These are phyloP conservation scores for Globisporangium nagaii DNA, from an alignment of 352 stramenopile species.

Conservation along the genomic window DNA sequence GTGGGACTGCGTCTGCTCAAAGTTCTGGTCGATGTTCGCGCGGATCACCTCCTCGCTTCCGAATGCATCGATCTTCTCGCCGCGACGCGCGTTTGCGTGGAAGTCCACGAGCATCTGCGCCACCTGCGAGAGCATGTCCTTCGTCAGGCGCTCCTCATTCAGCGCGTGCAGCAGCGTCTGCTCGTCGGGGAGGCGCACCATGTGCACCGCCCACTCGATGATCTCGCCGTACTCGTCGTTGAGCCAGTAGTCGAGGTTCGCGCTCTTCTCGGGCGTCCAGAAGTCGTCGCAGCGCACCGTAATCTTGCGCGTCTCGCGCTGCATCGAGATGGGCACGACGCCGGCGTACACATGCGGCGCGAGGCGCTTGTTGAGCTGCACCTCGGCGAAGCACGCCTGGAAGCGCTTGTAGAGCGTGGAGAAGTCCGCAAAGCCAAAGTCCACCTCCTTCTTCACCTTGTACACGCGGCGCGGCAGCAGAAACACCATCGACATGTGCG, in stretches of 20 bases:
- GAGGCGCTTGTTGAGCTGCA: constrained; percentile 67
- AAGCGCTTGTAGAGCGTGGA: constrained; percentile 70
- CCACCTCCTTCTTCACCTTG: constrained; percentile 73
- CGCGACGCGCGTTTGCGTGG: constrained; percentile 44
- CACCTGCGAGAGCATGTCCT: constrained; percentile 32
- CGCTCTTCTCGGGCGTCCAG: constrained; percentile 62
- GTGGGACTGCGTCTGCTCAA: constrained; percentile 48
- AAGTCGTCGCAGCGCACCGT: constrained; percentile 57
- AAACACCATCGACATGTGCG: constrained; percentile 76
- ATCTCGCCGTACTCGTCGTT: constrained; percentile 68
- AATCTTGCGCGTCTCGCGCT: constrained; percentile 39
- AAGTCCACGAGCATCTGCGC: constrained; percentile 47
- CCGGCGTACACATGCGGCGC: constrained; percentile 60
- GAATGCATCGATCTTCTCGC: constrained; percentile 53
- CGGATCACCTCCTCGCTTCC: constrained; percentile 43
- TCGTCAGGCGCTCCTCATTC: constrained; percentile 23
- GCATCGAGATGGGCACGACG: constrained; percentile 64
- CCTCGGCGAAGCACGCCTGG: constrained; percentile 61
- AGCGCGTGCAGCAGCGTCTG: constrained; percentile 40
- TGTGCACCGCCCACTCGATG: constrained; percentile 72
- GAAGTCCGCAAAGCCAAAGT: constrained; percentile 73
- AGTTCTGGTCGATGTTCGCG: constrained; percentile 71
- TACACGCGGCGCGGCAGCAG: constrained; percentile 52
- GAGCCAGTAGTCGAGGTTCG: constrained; percentile 53
- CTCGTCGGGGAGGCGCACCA: constrained; percentile 56